Percentiles rank a stretch among this genome's conserved stretches.
Evolutionary conservation across 768 basidiomycete genomes (phyloP).

Genomic region (Paxillus rubicundulus): DNA sequence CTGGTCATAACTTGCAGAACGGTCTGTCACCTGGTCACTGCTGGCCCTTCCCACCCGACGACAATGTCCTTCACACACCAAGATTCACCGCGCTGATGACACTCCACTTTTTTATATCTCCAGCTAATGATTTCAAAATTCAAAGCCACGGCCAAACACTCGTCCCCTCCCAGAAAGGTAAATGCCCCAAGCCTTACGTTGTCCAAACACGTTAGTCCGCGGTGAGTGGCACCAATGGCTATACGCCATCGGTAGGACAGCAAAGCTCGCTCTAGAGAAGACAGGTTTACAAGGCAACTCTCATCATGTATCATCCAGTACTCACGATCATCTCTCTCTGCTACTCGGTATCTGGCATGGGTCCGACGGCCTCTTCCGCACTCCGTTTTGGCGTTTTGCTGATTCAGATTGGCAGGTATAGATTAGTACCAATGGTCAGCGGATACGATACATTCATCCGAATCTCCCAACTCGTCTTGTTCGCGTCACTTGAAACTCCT

Average conservation of each 20-base stretch:
- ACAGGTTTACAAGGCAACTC: slow-evolving; percentile 3
- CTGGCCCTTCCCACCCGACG: background rate
- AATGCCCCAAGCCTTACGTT: slow-evolving; percentile 2
- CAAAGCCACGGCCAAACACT: background rate
- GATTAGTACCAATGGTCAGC: background rate
- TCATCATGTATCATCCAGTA: slow-evolving; percentile 1
- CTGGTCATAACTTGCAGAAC: background rate
- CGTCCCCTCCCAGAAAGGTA: slow-evolving; percentile 6
- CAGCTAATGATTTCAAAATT: background rate
- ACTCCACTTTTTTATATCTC: slow-evolving; percentile 1
- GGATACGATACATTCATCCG: background rate
- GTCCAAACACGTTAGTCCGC: slow-evolving; percentile 8
- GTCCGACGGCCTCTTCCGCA: background rate
- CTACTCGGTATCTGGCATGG: slow-evolving; percentile 1
- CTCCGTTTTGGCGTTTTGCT: background rate
- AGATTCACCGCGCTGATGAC: background rate
- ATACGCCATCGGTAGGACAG: background rate
- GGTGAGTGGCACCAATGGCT: background rate
- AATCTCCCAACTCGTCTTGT: too few species aligned
- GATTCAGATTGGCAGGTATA: background rate
- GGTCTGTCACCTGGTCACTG: too few species aligned
- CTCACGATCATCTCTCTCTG: slow-evolving; percentile 2
- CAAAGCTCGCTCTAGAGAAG: background rate
- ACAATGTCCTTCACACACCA: slow-evolving; percentile 1
- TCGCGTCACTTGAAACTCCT: background rate